Evolutionary conservation across 2,329 filamentous ascomycete species (phyloP), one percentile per base, ranked within the genome.

Genomic region (Colletotrichum sp.): DNA sequence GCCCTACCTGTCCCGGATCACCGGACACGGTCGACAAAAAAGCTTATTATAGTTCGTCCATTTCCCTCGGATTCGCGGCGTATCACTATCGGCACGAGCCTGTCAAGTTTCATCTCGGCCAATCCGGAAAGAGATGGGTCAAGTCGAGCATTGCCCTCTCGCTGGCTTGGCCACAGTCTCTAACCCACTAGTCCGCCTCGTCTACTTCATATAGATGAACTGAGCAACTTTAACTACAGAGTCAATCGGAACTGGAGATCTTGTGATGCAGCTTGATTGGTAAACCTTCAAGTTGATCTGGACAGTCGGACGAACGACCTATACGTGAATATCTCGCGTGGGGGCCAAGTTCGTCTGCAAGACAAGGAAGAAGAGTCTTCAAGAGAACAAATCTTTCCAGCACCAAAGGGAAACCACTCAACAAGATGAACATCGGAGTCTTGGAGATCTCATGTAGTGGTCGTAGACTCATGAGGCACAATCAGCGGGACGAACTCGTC

Each of bases 11-110:
- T 22, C 3, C 44, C 44, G 44, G n/a, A 52, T 52, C 44, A 52
- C 44, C 44, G 44, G 44, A 52, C 44, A 22, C 44, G n/a, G 91
- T 90, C 0, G 92, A 52, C 6, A 52, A 52, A 52, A 52, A 52
- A 52, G 44, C 44, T 52, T 52, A 52, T 22, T 52, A 52, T 52
- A 52, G 44, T 52, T 52, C 44, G 44, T 52, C n/a, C 44, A 52
- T 52, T 52, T 27, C 25, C 25, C 25, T 59, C 25, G 12, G 25
- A 59, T 27, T 59, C 55, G 25, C 27, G 25, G 25, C 55, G 27
- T 59, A 59, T 52, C 44, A 22, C 44, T 52, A 22, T 52, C 44
- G 22, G 44, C 44, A 48, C 44, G 44, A 48, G 44, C 44, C 44
- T 52, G 44, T 22, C 44, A 52, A 52, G n/a, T 22, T 52, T 22